These are phyloP conservation scores for Phoma sp. DNA, from an alignment of 2,329 filamentous ascomycete genomes.

Conservation along the genomic window DNA sequence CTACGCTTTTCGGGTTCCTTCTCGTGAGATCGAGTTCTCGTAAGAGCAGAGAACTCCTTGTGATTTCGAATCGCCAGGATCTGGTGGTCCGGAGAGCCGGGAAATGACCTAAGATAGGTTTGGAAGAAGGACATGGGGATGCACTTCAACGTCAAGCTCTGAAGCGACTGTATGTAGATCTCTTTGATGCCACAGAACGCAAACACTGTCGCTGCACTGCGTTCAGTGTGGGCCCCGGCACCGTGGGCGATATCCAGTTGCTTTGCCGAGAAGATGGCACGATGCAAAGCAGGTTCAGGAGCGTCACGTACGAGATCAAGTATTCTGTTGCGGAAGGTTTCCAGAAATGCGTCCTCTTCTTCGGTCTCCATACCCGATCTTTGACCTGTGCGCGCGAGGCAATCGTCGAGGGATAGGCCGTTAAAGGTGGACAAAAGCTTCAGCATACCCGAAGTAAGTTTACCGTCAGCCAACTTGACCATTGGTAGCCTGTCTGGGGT, in stretches of 20 bases:
- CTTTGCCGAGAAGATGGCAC: slow-evolving; percentile 52
- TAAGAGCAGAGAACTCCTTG: slow-evolving; percentile 52
- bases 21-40: slow-evolving; percentile 18
- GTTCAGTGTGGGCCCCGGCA: slow-evolving; percentile 30
- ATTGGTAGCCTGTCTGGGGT: slow-evolving; percentile 53
- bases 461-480: slow-evolving; percentile 46
- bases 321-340: slow-evolving; percentile 44
- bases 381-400: slow-evolving; percentile 42
- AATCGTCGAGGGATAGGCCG: slow-evolving; percentile 37
- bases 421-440: slow-evolving; percentile 33
- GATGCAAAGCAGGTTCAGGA: slow-evolving; percentile 49
- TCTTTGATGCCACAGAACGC: slow-evolving; percentile 54
- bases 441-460: slow-evolving; percentile 33
- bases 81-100: slow-evolving; percentile 53
- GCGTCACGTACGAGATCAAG: slow-evolving; percentile 44
- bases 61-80: slow-evolving; percentile 54
- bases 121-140: slow-evolving; percentile 55
- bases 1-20: slow-evolving; percentile 7
- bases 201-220: slow-evolving; percentile 46
- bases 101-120: slow-evolving; percentile 51
- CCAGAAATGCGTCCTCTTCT: slow-evolving; percentile 34
- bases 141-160: slow-evolving; percentile 38
- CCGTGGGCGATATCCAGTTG: slow-evolving; percentile 44
- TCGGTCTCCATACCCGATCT: slow-evolving; percentile 13
- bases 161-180: slow-evolving; percentile 46